phyloP scores from a whole-genome alignment of 768 basidiomycete species.

The Amylocystis lapponica region DNA sequence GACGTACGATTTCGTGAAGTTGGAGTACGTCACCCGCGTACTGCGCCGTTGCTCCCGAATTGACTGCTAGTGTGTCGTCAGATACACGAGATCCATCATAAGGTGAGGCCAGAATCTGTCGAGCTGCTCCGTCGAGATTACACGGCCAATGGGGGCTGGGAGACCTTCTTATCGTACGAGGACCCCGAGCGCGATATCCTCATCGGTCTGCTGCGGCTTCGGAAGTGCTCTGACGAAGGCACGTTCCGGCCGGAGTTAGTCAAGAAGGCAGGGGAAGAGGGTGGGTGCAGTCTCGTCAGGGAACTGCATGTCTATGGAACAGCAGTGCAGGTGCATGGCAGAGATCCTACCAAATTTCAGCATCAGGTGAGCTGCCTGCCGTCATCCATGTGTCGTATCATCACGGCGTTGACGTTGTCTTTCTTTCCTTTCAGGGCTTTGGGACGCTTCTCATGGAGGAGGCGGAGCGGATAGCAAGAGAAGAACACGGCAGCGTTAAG shows the following conservation, averaged over 20 bases:
- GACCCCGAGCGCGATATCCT: slow-evolving; percentile 97
- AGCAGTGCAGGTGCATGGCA: slow-evolving; percentile 92
- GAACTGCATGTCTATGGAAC: slow-evolving; percentile 98
- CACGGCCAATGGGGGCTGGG: slow-evolving; percentile 97
- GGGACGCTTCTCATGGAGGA: slow-evolving; percentile 98
- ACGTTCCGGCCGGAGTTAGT: slow-evolving; percentile 94
- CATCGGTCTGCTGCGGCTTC: slow-evolving; percentile 83
- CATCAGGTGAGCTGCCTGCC: slow-evolving; percentile 55
- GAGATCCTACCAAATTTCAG: slow-evolving; percentile 98
- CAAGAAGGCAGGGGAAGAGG: slow-evolving; percentile 55
- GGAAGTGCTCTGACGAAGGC: slow-evolving; percentile 95
- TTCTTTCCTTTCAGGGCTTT: slow-evolving; percentile 75
- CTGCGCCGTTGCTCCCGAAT: not conserved
- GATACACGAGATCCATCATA: slow-evolving; percentile 99
- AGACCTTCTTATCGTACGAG: slow-evolving; percentile 98
- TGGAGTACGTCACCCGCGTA: slow-evolving; percentile 54
- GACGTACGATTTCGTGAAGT: slow-evolving; percentile 98
- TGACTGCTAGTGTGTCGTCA: slow-evolving; percentile 24
- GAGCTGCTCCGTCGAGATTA: slow-evolving; percentile 96
- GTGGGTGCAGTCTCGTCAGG: slow-evolving; percentile 86
- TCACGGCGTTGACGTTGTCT: too few species aligned
- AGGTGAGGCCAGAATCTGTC: slow-evolving; percentile 91
- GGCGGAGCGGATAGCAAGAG: slow-evolving; percentile 94
- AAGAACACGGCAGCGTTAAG: slow-evolving; percentile 95
- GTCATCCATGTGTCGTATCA: not conserved